A percentile compares a stretch with the other conserved stretches of the same genome.
Evolutionary conservation across 2,329 filamentous ascomycete species (phyloP).

Genomic region (Triangularia verruculosa): DNA sequence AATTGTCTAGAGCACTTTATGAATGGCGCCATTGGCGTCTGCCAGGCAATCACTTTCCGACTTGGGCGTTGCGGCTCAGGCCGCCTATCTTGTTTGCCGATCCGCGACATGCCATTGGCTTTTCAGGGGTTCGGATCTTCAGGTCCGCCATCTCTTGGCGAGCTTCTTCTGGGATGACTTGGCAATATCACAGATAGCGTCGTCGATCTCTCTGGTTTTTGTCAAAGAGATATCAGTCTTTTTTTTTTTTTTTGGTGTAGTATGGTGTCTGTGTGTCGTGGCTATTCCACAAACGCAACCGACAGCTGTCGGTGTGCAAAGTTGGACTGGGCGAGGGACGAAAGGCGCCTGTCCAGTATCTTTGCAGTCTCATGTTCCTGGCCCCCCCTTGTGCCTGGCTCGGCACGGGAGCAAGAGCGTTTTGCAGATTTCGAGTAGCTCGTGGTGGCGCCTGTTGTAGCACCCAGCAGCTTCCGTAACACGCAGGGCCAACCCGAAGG

Average conservation of each 20-base stretch:
- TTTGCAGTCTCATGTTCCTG: background rate
- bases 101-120: constrained; percentile 1
- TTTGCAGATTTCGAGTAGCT: background rate
- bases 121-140: background rate
- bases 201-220: constrained; percentile 7
- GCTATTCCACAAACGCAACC: background rate
- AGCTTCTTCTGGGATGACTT: background rate
- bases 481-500: background rate
- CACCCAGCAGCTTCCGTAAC: constrained; percentile 7
- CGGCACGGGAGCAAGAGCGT: background rate
- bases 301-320: background rate
- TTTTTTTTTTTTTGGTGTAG: background rate
- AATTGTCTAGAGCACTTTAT: background rate
- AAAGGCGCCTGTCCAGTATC: background rate
- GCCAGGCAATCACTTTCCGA: background rate
- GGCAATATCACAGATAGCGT: constrained; percentile 7
- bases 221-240: background rate
- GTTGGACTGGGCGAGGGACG: background rate
- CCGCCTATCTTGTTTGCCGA: constrained; percentile 8
- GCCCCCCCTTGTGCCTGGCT: background rate
- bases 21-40: background rate
- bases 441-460: constrained; percentile 7
- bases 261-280: background rate
- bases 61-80: background rate
- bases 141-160: constrained; percentile 11